Evolutionary conservation across 1,139 yeast genomes (phyloP).

Genomic region (Magnusiomyces paraingens): DNA sequence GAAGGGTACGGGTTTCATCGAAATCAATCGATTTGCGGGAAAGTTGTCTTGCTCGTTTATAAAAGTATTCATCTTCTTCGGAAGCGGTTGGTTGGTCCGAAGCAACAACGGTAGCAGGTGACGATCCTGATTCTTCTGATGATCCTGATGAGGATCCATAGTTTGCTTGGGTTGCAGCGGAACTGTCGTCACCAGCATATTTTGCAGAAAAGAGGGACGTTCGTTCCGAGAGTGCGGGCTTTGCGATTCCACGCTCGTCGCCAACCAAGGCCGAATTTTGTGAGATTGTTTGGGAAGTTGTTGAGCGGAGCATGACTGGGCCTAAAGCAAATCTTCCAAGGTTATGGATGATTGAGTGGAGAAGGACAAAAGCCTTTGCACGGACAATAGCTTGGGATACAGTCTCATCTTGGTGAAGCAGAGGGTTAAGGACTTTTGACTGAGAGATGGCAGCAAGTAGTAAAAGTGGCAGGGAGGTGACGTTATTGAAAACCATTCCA

Average conservation of each 20-base stretch:
- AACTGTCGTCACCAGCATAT: too few relatives aligned
- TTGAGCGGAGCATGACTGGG: slow-evolving; percentile 17
- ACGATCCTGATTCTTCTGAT: neutral
- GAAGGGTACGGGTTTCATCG: slow-evolving; percentile 12
- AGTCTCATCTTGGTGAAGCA: slow-evolving; percentile 18
- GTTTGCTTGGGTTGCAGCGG: too few relatives aligned
- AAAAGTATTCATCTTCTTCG: neutral
- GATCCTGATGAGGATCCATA: too few relatives aligned
- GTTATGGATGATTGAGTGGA: slow-evolving; percentile 21
- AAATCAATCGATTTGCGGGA: slow-evolving; percentile 12
- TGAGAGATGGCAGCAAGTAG: slow-evolving; percentile 19
- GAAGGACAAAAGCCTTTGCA: slow-evolving; percentile 21
- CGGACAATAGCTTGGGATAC: slow-evolving; percentile 16
- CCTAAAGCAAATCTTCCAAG: slow-evolving; percentile 21
- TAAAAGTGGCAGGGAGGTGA: slow-evolving; percentile 22
- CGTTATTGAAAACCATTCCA: slow-evolving; percentile 22
- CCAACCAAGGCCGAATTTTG: too few relatives aligned
- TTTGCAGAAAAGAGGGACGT: too few relatives aligned
- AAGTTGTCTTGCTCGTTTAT: slow-evolving; percentile 8
- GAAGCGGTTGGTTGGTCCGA: neutral
- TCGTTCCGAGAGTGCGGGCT: too few relatives aligned
- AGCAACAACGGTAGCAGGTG: slow-evolving; percentile 4
- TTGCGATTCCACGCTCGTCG: too few relatives aligned
- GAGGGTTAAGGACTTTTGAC: slow-evolving; percentile 18
- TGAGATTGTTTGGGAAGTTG: too few relatives aligned